Evolutionary conservation across 2,329 filamentous ascomycete genomes (phyloP), one percentile per base, ranked within the genome.

Genomic region (Fusarium coicis): DNA sequence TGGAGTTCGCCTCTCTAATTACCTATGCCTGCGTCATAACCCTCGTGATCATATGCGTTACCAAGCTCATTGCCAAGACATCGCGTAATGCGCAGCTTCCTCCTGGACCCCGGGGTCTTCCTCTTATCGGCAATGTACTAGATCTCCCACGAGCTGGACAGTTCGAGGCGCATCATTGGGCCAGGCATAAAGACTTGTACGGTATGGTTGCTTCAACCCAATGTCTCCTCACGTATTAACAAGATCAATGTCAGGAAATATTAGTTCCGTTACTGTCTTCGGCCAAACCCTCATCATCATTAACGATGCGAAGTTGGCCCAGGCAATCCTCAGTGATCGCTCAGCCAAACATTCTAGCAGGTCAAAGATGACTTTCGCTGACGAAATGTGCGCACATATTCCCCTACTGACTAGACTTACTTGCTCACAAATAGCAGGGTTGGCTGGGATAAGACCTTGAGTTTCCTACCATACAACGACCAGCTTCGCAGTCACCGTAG

Each of bases 401-500:
- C 12, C 30, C 32, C 12, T 34, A 14, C 32, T 34, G 4, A 34
- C 32, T 14, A n/a, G 0, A 4, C n/a, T n/a, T n/a, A n/a, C n/a
- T n/a, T n/a, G 2, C 11, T 55, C 15, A 28, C 23, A 18, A 3
- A 8, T 9, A 5, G 2, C 2, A 74, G 72, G 72, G 19, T 74
- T 2, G 71, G 72, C 5, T 74, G 71, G 81, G 81, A 80, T 12
- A 74, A 84, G 16, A 66, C 79, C 0, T 65, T 85, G 5, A 79
- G 79, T 4, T 63, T 83, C 26, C 73, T 78, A n/a, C 77, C 77
- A 7, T 83, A 85, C 54, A 81, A 81, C 23, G 77, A 80, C 10
- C 80, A 76, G 8, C 82, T 84, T 28, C 80, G 80, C 16, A 78
- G 78, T 5, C 81, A 85, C 50, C 85, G 87, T 21, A 88, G 85